Evolutionary conservation across 2,329 filamentous ascomycete genomes (phyloP), one percentile per base, ranked within the genome.

Genomic region (Curvularia lunata): DNA sequence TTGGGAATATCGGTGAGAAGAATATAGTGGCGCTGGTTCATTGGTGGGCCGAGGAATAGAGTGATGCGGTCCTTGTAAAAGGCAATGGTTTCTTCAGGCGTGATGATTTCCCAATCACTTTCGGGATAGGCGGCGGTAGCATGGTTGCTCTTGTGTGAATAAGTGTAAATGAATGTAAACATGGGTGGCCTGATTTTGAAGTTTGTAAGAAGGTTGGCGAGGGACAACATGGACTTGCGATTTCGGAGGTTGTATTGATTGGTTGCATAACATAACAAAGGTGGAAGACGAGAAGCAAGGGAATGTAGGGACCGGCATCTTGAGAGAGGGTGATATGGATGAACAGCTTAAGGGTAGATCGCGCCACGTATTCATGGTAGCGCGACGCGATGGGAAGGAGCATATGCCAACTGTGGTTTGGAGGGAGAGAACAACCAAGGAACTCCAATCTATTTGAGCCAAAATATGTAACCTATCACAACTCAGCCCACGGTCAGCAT

Each of bases 31-130:
- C 23, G 21, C 7, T 43, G 37, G 12, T 18, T 18, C 27, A 12
- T 34, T 38, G 4, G n/a, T 9, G 54, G 40, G 23, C 48, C 43
- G 2, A 60, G 50, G 19, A 57, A 23, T 27, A 55, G 43, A 18
- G 53, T 43, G 28, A 59, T 38, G 4, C 42, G 53, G 54, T 59
- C 52, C 21, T 28, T 12, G 27, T 49, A 43, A 18, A 28, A 34
- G 19, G 37, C 48, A 6, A 21, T n/a, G 16, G 40, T 40, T 34
- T 56, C 56, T n/a, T 47, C 23, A 19, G 40, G 16, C 10, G 38
- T 37, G 37, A 62, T 30, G 8, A 49, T 23, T 27, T 45, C 48
- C 57, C 53, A 57, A 32, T 52, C 47, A 12, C 38, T 30, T 7
- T 41, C 48, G 16, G 23, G 7, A 32, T 18, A 10, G 5, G 42